Evolutionary conservation across 2,329 filamentous ascomycete species (phyloP).

Genomic region (Dryadomyces sulphureus): DNA sequence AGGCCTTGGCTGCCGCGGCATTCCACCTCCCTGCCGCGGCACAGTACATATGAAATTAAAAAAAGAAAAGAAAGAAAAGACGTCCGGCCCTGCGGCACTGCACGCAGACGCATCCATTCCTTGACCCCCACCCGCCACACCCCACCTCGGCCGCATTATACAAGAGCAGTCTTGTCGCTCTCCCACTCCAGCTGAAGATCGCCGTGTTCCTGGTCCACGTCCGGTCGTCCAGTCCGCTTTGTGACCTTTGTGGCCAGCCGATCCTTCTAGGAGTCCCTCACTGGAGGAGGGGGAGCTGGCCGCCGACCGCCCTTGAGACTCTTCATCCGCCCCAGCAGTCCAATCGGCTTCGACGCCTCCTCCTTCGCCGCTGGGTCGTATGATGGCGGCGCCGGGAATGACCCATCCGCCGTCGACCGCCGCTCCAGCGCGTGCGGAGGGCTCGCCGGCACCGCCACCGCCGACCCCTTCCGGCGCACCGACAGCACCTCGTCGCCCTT

Average conservation of each 20-base stretch:
- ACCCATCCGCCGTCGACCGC: slow-evolving; percentile 44
- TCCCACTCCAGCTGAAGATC: background rate
- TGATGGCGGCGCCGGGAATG: slow-evolving; percentile 8
- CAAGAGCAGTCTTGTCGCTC: background rate
- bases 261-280: slow-evolving; percentile 12
- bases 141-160: background rate
- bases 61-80: too few relatives aligned
- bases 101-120: background rate
- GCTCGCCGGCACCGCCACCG: slow-evolving; percentile 30
- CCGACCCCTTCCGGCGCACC: slow-evolving; percentile 19
- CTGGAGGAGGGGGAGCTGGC: slow-evolving; percentile 11
- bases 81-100: too few relatives aligned
- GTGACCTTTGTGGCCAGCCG: slow-evolving; percentile 2
- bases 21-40: background rate
- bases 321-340: slow-evolving; percentile 67
- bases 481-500: slow-evolving; percentile 36
- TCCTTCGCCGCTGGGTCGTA: background rate
- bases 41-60: background rate
- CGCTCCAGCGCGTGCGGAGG: slow-evolving; percentile 49
- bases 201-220: background rate
- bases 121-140: background rate
- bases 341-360: slow-evolving; percentile 14
- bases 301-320: slow-evolving; percentile 61
- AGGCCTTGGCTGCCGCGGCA: background rate
- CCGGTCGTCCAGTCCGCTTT: background rate